Conservation (phyloP, 1,139 yeast species). For the Geotrichum restrictum region DNA sequence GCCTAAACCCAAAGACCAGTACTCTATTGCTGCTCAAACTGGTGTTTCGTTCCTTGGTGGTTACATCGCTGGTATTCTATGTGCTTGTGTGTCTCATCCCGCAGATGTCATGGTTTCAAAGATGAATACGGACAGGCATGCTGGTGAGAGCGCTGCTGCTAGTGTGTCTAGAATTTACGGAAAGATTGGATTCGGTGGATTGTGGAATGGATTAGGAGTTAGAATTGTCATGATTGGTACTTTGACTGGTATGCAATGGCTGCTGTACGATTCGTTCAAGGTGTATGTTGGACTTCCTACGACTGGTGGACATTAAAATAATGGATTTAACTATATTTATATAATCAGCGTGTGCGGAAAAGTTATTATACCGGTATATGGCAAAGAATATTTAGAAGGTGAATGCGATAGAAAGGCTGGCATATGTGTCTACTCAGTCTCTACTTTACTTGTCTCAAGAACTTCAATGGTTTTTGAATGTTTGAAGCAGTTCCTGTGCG, state of each 20-base stretch:
- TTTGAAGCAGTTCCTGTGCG: too few species aligned
- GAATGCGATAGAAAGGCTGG: too few species aligned
- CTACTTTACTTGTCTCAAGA: too few species aligned
- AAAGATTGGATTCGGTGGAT: slow-evolving; percentile 66
- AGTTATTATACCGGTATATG: too few species aligned
- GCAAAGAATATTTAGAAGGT: too few species aligned
- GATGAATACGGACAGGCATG: slow-evolving; percentile 58
- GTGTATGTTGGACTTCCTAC: slow-evolving; percentile 76
- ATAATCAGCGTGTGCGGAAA: too few species aligned
- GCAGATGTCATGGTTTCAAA: slow-evolving; percentile 88
- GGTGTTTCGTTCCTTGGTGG: slow-evolving; percentile 81
- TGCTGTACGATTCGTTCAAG: slow-evolving; percentile 76
- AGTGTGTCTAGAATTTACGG: slow-evolving; percentile 60
- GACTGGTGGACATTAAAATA: slow-evolving; percentile 45
- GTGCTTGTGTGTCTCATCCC: slow-evolving; percentile 80
- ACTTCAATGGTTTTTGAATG: too few species aligned
- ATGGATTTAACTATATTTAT: background rate
- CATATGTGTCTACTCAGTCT: too few species aligned
- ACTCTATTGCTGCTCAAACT: slow-evolving; percentile 56
- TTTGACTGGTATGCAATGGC: slow-evolving; percentile 81
- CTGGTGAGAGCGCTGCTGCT: slow-evolving; percentile 52
- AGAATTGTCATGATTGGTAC: slow-evolving; percentile 86
- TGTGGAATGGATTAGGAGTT: slow-evolving; percentile 78
- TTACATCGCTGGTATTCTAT: slow-evolving; percentile 78
- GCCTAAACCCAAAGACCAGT: slow-evolving; percentile 47